These are phyloP conservation scores for Penicillium psychrosexuale DNA, from an alignment of 2,329 filamentous ascomycete genomes.

Conservation along the genomic window DNA sequence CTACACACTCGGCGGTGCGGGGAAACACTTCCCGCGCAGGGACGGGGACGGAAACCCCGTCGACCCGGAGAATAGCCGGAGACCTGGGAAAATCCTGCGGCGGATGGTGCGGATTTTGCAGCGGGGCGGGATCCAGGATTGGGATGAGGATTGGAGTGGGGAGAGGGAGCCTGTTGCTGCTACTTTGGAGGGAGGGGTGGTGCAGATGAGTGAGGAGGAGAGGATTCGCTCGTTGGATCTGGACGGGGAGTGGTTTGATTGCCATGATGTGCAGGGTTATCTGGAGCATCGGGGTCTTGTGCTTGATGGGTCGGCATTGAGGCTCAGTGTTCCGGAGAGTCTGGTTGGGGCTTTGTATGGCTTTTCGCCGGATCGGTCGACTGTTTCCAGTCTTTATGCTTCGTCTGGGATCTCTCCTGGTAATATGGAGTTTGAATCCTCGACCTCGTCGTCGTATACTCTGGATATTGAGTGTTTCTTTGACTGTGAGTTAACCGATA, in stretches of 20 bases:
- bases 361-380: constrained; percentile 7
- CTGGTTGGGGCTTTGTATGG: constrained; percentile 14
- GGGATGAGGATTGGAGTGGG: constrained; percentile 26
- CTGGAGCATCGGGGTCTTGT: constrained; percentile 43
- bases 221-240: constrained; percentile 55
- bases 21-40: constrained; percentile 59
- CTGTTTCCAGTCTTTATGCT: constrained; percentile 11
- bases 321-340: constrained; percentile 23
- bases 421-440: neutral
- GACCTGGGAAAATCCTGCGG: constrained; percentile 24
- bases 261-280: constrained; percentile 73
- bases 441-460: constrained; percentile 11
- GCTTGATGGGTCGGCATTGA: constrained; percentile 29
- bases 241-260: constrained; percentile 73
- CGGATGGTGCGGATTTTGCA: constrained; percentile 18
- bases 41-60: constrained; percentile 38
- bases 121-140: constrained; percentile 21
- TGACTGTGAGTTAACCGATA: constrained; percentile 18
- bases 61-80: constrained; percentile 32
- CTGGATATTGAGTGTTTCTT: constrained; percentile 30
- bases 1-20: constrained; percentile 59
- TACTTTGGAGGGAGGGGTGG: neutral
- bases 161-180: constrained; percentile 10
- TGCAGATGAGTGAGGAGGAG: constrained; percentile 23
- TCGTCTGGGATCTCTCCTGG: constrained; percentile 7